A percentile compares a stretch with the other conserved stretches of the same genome.
Evolutionary conservation across 2,329 filamentous ascomycete species (phyloP).

Genomic region (Graphilbum fragrans): DNA sequence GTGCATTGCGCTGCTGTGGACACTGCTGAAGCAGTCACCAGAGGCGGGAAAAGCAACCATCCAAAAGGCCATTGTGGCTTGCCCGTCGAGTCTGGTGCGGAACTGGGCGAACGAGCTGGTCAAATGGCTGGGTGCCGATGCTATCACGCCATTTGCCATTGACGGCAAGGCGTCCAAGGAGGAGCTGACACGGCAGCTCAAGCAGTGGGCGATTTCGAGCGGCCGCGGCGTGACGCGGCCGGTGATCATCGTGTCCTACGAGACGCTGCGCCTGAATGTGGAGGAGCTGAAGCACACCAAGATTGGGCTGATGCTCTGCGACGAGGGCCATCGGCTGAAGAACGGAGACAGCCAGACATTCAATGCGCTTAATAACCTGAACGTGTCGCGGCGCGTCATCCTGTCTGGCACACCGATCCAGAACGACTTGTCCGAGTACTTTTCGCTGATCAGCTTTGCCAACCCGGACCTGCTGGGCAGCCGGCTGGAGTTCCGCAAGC

Average conservation of each 20-base stretch:
- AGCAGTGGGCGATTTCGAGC: slow-evolving; percentile 87
- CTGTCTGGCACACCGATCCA: slow-evolving; percentile 95
- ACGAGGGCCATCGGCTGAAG: slow-evolving; percentile 92
- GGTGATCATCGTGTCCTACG: slow-evolving; percentile 95
- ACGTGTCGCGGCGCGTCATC: slow-evolving; percentile 85
- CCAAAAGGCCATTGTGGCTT: slow-evolving; percentile 93
- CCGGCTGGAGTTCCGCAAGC: slow-evolving; percentile 82
- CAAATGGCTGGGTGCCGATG: slow-evolving; percentile 92
- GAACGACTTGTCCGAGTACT: slow-evolving; percentile 97
- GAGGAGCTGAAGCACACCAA: slow-evolving; percentile 81
- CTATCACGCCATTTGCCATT: slow-evolving; percentile 86
- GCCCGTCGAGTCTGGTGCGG: slow-evolving; percentile 87
- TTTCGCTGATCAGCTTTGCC: slow-evolving; percentile 88
- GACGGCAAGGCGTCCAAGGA: slow-evolving; percentile 95
- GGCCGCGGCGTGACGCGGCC: slow-evolving; percentile 84
- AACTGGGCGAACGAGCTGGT: slow-evolving; percentile 97
- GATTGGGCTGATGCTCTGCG: slow-evolving; percentile 87
- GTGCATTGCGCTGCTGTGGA: slow-evolving; percentile 96
- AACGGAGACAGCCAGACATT: slow-evolving; percentile 96
- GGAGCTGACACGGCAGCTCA: slow-evolving; percentile 77
- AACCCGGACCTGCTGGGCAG: slow-evolving; percentile 88
- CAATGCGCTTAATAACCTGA: slow-evolving; percentile 76
- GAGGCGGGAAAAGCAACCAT: slow-evolving; percentile 91
- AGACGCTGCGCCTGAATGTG: slow-evolving; percentile 83
- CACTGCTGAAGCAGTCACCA: slow-evolving; percentile 85